Conservation (phyloP, 352 stramenopile species). For the Phytophthora nicotianae region DNA sequence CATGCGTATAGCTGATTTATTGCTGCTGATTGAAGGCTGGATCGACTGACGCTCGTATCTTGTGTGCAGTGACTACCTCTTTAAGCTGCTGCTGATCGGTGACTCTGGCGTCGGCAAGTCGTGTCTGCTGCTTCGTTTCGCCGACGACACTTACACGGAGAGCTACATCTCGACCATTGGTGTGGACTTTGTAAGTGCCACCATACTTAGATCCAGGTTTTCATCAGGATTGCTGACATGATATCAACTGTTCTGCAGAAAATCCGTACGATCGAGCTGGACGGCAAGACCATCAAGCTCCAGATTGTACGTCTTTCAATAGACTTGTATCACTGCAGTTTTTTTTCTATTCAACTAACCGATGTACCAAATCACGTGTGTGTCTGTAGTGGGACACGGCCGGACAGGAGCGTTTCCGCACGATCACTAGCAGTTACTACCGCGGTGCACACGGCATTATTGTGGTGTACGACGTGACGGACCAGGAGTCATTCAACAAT, state of each 20-base stretch:
- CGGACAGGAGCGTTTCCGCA: slow-evolving; percentile 99
- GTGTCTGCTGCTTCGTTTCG: slow-evolving; percentile 98
- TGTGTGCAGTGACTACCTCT: slow-evolving; percentile 95
- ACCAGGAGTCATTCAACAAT: slow-evolving; percentile 97
- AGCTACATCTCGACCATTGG: slow-evolving; percentile 99
- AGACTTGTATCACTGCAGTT: neutral
- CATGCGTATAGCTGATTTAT: slow-evolving; percentile 6
- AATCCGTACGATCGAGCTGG: slow-evolving; percentile 99
- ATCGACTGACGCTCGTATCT: slow-evolving; percentile 17
- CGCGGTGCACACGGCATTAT: slow-evolving; percentile 99
- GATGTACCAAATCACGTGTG: neutral
- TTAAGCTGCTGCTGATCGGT: slow-evolving; percentile 98
- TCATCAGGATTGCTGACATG: slow-evolving; percentile 20
- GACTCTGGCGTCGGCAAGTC: slow-evolving; percentile 98
- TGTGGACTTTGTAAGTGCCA: slow-evolving; percentile 97
- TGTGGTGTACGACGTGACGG: slow-evolving; percentile 99
- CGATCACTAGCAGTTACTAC: slow-evolving; percentile 99
- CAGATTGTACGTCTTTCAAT: slow-evolving; percentile 94
- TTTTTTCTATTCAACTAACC: slow-evolving; percentile 15
- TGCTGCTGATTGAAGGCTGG: neutral
- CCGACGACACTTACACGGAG: slow-evolving; percentile 99
- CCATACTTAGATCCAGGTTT: neutral
- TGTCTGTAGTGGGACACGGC: slow-evolving; percentile 97
- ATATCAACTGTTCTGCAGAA: slow-evolving; percentile 74
- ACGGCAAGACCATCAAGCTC: slow-evolving; percentile 99